Evolutionary conservation across 1,139 yeast species (phyloP).

Genomic region (Pichia inconspicua): DNA sequence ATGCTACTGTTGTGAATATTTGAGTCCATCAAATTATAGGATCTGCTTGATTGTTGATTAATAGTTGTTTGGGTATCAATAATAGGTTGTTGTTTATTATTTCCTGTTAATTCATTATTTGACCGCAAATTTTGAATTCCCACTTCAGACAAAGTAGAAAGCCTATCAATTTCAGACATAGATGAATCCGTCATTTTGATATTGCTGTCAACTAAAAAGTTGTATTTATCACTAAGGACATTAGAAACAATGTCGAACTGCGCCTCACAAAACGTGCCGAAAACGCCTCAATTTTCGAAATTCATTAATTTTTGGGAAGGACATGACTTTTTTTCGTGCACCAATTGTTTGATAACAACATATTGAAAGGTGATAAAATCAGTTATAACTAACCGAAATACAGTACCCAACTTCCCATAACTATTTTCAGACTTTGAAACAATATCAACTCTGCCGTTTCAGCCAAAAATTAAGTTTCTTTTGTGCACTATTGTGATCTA

Average conservation of each 20-base stretch:
- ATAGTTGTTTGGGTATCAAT: background rate
- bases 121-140: background rate
- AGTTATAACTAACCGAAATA: background rate
- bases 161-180: background rate
- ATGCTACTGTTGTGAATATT: background rate
- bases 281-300: background rate
- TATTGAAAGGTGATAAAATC: no score
- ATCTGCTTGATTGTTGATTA: background rate
- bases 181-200: no score
- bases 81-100: background rate
- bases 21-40: background rate
- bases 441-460: no score
- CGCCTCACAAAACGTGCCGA: background rate
- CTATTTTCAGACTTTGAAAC: no score
- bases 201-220: no score
- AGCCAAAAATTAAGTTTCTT: no score
- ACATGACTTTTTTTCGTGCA: background rate
- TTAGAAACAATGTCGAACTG: background rate
- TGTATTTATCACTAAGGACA: no score
- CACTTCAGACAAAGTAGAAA: background rate
- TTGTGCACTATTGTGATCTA: background rate
- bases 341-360: background rate
- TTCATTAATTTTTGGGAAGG: background rate
- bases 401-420: background rate
- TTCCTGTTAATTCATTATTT: background rate